Percentiles rank a stretch among this genome's conserved stretches.
Evolutionary conservation across 495 filamentous ascomycete genomes (phyloP).

Genomic region (Penicillium parvum): DNA sequence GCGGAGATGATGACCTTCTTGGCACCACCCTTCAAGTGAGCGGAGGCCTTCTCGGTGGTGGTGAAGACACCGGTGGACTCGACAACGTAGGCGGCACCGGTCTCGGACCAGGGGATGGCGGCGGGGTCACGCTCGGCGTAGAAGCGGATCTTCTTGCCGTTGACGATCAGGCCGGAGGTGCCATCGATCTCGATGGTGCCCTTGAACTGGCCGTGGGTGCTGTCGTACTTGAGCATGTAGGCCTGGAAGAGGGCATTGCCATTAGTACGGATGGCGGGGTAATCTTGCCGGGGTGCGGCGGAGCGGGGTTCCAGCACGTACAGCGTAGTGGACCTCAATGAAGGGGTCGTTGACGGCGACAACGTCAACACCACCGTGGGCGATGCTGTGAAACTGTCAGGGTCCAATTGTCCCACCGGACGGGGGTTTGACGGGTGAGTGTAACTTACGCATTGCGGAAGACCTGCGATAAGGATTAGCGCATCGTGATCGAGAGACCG

Average conservation of each 20-base stretch:
- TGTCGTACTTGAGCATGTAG: conserved; percentile 99
- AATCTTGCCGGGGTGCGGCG: background rate
- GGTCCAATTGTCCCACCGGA: conserved; percentile 7
- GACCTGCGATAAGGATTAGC: conserved; percentile 43
- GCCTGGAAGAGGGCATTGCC: conserved; percentile 48
- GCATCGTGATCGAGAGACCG: background rate
- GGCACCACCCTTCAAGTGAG: conserved; percentile 96
- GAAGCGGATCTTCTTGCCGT: conserved; percentile 95
- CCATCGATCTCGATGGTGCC: conserved; percentile 68
- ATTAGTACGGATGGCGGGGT: conserved; percentile 3
- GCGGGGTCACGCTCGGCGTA: conserved; percentile 89
- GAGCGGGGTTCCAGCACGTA: conserved; percentile 49
- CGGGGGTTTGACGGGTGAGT: conserved; percentile 1
- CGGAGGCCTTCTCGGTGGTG: conserved; percentile 90
- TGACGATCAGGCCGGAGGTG: conserved; percentile 75
- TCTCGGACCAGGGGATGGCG: conserved; percentile 85
- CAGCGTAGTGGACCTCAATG: conserved; percentile 97
- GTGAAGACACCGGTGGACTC: conserved; percentile 99
- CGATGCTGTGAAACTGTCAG: conserved; percentile 60
- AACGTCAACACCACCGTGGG: conserved; percentile 79
- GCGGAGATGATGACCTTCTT: conserved; percentile 99
- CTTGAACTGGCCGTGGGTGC: conserved; percentile 94
- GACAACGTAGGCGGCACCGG: conserved; percentile 91
- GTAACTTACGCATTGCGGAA: conserved; percentile 73
- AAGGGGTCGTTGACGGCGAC: conserved; percentile 99